Conservation (phyloP, 2,329 filamentous ascomycete species). For the Monilinia fructicola region DNA sequence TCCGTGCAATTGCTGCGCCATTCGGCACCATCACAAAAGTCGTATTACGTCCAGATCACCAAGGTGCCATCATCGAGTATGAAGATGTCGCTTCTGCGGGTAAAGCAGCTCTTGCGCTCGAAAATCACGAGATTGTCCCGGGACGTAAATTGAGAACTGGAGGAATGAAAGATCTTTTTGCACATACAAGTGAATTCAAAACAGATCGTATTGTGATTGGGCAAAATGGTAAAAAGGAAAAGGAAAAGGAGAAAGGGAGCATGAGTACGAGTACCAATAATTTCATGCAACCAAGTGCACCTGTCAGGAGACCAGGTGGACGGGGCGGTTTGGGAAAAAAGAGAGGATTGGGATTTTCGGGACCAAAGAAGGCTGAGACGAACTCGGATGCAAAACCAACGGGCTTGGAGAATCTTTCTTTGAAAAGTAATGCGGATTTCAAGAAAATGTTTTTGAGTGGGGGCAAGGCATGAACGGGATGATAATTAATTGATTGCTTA, state of each 20-base stretch:
- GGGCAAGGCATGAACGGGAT: constrained; percentile 26
- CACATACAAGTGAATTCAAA: constrained; percentile 49
- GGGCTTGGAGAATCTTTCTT: constrained; percentile 33
- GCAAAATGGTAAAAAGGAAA: constrained; percentile 32
- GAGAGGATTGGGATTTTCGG: constrained; percentile 40
- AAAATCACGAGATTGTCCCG: constrained; percentile 53
- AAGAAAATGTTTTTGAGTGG: constrained; percentile 47
- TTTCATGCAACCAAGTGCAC: constrained; percentile 38
- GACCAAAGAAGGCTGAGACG: constrained; percentile 10
- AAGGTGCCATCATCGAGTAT: constrained; percentile 85
- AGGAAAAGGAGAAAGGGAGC: constrained; percentile 11
- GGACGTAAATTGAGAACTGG: constrained; percentile 56
- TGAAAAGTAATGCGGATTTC: constrained; percentile 59
- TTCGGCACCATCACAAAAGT: constrained; percentile 73
- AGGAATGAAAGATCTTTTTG: constrained; percentile 54
- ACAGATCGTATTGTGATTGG: constrained; percentile 45
- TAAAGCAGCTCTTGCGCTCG: constrained; percentile 62
- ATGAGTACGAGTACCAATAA: constrained; percentile 33
- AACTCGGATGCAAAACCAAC: constrained; percentile 22
- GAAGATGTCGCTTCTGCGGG: constrained; percentile 65
- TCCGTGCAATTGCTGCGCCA: constrained; percentile 69
- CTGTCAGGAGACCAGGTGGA: constrained; percentile 41
- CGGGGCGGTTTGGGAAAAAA: constrained; percentile 44
- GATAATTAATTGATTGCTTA: neutral
- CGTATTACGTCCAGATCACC: constrained; percentile 75